phyloP scores from a whole-genome alignment of 106 monocot genomes.

The Chionographis japonica region DNA sequence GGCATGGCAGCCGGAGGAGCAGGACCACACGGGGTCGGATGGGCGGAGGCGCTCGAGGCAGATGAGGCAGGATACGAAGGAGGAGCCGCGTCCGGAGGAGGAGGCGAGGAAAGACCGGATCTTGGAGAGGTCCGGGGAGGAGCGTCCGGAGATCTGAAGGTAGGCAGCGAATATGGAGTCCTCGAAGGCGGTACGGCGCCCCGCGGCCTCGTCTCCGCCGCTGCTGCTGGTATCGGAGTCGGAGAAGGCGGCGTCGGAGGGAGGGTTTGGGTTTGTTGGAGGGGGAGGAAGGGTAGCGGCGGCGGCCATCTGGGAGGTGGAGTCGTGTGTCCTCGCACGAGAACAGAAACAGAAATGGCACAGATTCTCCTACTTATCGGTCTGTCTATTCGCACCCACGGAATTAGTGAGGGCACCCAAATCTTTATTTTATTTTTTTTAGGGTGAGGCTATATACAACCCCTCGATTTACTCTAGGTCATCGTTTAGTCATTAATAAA shows the following conservation, averaged over 20 bases:
- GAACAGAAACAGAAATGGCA: too few relatives aligned
- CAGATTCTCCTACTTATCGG: too few relatives aligned
- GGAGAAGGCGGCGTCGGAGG: slow-evolving; percentile 13
- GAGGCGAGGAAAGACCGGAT: slow-evolving; percentile 69
- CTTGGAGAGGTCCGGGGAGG: slow-evolving; percentile 41
- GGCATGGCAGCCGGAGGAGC: slow-evolving; percentile 70
- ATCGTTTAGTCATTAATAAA: too few relatives aligned
- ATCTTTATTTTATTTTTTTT: too few relatives aligned
- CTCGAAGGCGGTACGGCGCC: slow-evolving; percentile 19
- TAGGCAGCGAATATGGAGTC: slow-evolving; percentile 59
- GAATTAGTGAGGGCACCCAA: too few relatives aligned
- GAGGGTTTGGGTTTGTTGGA: not conserved
- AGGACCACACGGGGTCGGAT: slow-evolving; percentile 81
- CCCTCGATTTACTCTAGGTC: too few relatives aligned
- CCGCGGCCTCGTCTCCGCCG: slow-evolving; percentile 19
- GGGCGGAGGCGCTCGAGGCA: slow-evolving; percentile 86
- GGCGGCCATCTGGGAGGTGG: not conserved
- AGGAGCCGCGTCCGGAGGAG: slow-evolving; percentile 36
- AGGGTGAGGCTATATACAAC: too few relatives aligned
- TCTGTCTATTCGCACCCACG: too few relatives aligned
- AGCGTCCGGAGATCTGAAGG: slow-evolving; percentile 36
- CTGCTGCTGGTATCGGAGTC: slow-evolving; percentile 44
- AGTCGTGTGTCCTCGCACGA: too few relatives aligned
- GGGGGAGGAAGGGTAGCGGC: slow-evolving; percentile 2
- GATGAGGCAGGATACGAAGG: slow-evolving; percentile 70